A percentile compares a stretch with the other conserved stretches of the same genome.
phyloP scores from a whole-genome alignment of 768 basidiomycete genomes.

The Phanerochaete sordida region DNA sequence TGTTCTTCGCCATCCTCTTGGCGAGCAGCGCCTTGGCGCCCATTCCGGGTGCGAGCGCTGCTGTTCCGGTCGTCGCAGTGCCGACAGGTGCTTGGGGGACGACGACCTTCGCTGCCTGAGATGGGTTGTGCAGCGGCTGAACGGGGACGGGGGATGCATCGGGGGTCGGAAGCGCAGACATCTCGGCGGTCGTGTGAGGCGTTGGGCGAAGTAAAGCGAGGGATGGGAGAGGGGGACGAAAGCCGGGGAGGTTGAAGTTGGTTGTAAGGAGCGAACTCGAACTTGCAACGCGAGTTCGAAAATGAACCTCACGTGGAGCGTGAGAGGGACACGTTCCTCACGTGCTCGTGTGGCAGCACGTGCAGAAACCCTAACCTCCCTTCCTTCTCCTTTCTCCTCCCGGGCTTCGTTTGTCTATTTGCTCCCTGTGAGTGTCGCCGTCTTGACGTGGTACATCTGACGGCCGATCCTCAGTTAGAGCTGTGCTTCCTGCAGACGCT shows the following conservation, averaged over 20 bases:
- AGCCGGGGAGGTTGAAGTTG: conserved; percentile 7
- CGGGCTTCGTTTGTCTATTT: too few species aligned
- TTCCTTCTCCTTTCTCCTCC: background rate
- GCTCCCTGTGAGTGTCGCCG: too few species aligned
- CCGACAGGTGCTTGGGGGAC: conserved; percentile 80
- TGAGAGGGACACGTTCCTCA: conserved; percentile 5
- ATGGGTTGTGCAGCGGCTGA: conserved; percentile 84
- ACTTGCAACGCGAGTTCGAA: background rate
- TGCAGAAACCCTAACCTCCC: background rate
- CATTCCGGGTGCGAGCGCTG: conserved; percentile 62
- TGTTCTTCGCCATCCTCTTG: conserved; percentile 88
- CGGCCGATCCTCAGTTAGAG: too few species aligned
- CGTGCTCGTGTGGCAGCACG: conserved; percentile 9
- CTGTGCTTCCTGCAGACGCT: too few species aligned
- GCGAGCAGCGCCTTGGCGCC: conserved; percentile 90
- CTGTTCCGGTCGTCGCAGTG: conserved; percentile 51
- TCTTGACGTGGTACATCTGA: too few species aligned
- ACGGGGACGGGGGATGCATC: conserved; percentile 65
- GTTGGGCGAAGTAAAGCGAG: background rate
- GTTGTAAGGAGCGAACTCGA: background rate
- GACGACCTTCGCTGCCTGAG: conserved; percentile 72
- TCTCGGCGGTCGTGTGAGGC: conserved; percentile 29
- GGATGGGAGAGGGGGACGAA: background rate
- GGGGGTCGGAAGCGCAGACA: conserved; percentile 54
- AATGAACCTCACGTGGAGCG: conserved; percentile 20